Percentiles rank a stretch among this genome's conserved stretches.
These are phyloP conservation scores for Alternaria alternata DNA, from an alignment of 2,329 filamentous ascomycete species.

Conservation along the genomic window DNA sequence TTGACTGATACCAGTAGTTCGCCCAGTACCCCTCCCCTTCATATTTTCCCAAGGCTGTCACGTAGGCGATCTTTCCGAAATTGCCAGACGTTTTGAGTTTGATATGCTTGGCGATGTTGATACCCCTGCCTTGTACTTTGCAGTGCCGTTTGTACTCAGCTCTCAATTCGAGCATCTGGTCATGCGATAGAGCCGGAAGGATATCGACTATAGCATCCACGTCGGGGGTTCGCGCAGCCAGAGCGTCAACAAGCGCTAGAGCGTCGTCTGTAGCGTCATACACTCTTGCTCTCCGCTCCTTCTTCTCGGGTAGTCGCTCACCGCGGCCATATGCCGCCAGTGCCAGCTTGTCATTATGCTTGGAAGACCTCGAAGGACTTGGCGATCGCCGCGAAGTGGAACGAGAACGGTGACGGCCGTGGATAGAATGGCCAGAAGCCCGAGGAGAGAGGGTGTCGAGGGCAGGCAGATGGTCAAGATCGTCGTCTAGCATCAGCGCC, in stretches of 20 bases:
- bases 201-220: slow-evolving; percentile 83
- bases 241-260: slow-evolving; percentile 74
- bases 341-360: slow-evolving; percentile 44
- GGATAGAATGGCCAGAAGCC: slow-evolving; percentile 36
- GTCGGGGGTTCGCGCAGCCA: slow-evolving; percentile 68
- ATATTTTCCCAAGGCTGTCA: slow-evolving; percentile 87
- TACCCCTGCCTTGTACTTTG: slow-evolving; percentile 80
- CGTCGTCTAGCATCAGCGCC: slow-evolving; percentile 67
- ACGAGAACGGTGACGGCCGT: slow-evolving; percentile 39
- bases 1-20: slow-evolving; percentile 95
- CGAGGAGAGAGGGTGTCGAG: slow-evolving; percentile 46
- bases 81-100: slow-evolving; percentile 78
- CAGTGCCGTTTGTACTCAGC: slow-evolving; percentile 89
- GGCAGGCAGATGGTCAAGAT: slow-evolving; percentile 57
- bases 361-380: slow-evolving; percentile 35
- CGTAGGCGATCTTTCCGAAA: slow-evolving; percentile 91
- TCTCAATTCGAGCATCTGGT: slow-evolving; percentile 87
- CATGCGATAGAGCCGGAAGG: slow-evolving; percentile 81
- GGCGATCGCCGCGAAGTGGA: slow-evolving; percentile 46
- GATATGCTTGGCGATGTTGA: slow-evolving; percentile 87
- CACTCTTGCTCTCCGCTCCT: slow-evolving; percentile 71
- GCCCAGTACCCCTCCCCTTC: slow-evolving; percentile 97
- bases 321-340: slow-evolving; percentile 34
- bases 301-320: slow-evolving; percentile 32
- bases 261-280: slow-evolving; percentile 86